A percentile compares a stretch with the other conserved stretches of the same genome.
phyloP scores from a whole-genome alignment of 75 land plant species.

The Pinus albicaulis region DNA sequence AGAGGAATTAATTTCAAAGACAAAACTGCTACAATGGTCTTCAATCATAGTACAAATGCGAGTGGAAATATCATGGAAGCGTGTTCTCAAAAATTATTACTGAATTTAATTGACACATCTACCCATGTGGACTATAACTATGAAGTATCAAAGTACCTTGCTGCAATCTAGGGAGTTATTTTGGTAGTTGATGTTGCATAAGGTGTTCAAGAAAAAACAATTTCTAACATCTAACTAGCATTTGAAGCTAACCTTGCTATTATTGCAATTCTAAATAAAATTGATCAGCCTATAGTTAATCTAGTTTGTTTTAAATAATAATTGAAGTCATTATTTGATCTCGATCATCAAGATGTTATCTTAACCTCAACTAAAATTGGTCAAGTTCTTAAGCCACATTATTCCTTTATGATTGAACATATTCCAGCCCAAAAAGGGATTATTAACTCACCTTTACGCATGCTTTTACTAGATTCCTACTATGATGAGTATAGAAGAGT shows the following conservation, averaged over 20 bases:
- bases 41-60: too few species aligned
- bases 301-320: conserved; percentile 91
- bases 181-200: conserved; percentile 97
- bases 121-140: conserved; percentile 99
- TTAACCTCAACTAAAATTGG: conserved; percentile 97
- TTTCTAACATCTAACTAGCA: conserved; percentile 95
- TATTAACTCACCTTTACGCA: conserved; percentile 59
- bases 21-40: too few species aligned
- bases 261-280: conserved; percentile 93
- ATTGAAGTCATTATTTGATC: conserved; percentile 87
- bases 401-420: conserved; percentile 87
- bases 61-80: too few species aligned
- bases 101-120: conserved; percentile 93
- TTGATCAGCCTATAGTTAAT: conserved; percentile 96
- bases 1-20: too few species aligned
- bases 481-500: conserved; percentile 97
- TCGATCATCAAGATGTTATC: conserved; percentile 67
- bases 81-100: conserved; percentile 23
- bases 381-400: conserved; percentile 77
- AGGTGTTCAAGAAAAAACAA: conserved; percentile 97
- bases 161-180: conserved; percentile 95
- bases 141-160: conserved; percentile 94
- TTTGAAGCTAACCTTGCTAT: conserved; percentile 90
- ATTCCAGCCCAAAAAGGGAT: conserved; percentile 83
- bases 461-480: conserved; percentile 92